Conservation (phyloP, 768 basidiomycete genomes). For the Psilocybe cyanescens region DNA sequence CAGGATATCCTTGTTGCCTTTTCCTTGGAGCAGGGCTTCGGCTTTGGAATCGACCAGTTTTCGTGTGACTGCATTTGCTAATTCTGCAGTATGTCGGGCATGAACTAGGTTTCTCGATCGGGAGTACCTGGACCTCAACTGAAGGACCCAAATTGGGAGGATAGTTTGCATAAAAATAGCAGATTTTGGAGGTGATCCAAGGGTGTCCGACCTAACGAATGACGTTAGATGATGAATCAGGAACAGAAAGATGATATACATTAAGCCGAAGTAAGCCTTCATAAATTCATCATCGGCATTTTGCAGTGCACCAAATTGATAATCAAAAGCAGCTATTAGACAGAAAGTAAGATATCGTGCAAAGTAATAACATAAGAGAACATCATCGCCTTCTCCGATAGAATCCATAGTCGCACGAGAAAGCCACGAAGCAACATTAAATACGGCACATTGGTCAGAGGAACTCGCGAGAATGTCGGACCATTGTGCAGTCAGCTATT, state of each 20-base stretch:
- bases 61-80: constrained; percentile 49
- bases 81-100: constrained; percentile 45
- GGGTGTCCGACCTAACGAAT: constrained; percentile 45
- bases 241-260: constrained; percentile 30
- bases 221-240: background rate
- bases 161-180: constrained; percentile 53
- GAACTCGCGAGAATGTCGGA: constrained; percentile 51
- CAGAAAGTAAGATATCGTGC: background rate
- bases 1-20: constrained; percentile 55
- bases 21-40: constrained; percentile 50
- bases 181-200: constrained; percentile 48
- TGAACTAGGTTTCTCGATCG: constrained; percentile 48
- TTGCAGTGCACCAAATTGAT: constrained; percentile 57
- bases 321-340: constrained; percentile 52
- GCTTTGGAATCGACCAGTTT: constrained; percentile 51
- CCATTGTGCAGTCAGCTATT: constrained; percentile 54
- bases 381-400: constrained; percentile 47
- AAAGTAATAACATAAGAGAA: background rate
- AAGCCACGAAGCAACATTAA: constrained; percentile 56
- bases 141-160: constrained; percentile 49
- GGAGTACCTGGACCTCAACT: constrained; percentile 49
- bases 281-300: constrained; percentile 55
- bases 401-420: constrained; percentile 54
- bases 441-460: constrained; percentile 38
- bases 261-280: constrained; percentile 55